These are phyloP conservation scores for Houttuynia cordata DNA, from an alignment of 164 flowering plant genomes.

Conservation along the genomic window DNA sequence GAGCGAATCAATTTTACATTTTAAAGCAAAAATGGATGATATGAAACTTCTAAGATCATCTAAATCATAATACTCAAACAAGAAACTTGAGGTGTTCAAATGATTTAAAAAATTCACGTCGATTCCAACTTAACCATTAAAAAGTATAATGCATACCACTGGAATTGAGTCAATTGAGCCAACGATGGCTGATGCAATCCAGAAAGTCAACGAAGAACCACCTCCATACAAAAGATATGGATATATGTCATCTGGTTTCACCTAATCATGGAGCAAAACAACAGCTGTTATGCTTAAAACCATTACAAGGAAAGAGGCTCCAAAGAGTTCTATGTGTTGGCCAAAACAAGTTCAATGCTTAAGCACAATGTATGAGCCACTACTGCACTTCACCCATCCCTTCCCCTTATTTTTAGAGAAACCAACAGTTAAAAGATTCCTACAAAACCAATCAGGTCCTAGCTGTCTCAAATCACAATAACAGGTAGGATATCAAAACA, in stretches of 20 bases:
- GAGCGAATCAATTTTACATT: background rate
- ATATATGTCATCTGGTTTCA: constrained; percentile 41
- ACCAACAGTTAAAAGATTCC: background rate
- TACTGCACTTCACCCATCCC: background rate
- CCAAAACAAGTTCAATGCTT: background rate
- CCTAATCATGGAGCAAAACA: constrained; percentile 22
- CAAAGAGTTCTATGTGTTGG: background rate
- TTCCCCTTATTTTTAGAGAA: too few relatives aligned
- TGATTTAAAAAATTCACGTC: too few relatives aligned
- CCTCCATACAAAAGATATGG: constrained; percentile 39
- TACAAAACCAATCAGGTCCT: background rate
- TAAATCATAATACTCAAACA: too few relatives aligned
- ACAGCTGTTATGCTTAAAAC: background rate
- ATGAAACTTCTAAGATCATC: background rate
- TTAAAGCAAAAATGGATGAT: background rate
- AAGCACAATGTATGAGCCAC: too few relatives aligned
- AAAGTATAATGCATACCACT: constrained; percentile 29
- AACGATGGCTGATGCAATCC: constrained; percentile 51
- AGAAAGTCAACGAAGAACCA: constrained; percentile 37
- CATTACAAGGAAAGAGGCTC: background rate
- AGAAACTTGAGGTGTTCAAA: too few relatives aligned
- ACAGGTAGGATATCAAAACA: background rate
- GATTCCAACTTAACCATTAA: too few relatives aligned
- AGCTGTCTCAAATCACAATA: background rate
- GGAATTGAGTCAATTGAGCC: constrained; percentile 79